A percentile compares a stretch with the other conserved stretches of the same genome.
Evolutionary conservation across 106 monocot genomes (phyloP).

Genomic region (Platanthera zijinensis): DNA sequence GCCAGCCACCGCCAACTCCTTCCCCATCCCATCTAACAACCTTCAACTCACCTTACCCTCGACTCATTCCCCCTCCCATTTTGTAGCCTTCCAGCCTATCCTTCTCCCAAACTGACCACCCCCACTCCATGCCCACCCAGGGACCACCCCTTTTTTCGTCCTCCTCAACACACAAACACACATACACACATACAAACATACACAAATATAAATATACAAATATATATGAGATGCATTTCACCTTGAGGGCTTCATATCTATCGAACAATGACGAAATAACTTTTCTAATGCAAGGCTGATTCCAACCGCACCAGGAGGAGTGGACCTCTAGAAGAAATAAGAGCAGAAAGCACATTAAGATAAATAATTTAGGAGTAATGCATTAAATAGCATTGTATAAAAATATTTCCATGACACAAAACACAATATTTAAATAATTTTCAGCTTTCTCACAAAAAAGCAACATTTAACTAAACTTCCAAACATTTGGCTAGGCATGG

Average conservation of each 20-base stretch:
- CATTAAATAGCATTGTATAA: not conserved
- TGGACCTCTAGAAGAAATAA: constrained; percentile 48
- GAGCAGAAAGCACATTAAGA: not conserved
- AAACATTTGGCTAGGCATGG: not conserved
- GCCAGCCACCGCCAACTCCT: no score
- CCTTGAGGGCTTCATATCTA: constrained; percentile 63
- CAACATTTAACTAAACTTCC: not conserved
- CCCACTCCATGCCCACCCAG: no score
- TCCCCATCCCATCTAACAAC: no score
- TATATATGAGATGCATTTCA: constrained; percentile 7
- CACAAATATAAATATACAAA: not conserved
- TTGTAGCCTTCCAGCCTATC: no score
- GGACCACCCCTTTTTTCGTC: no score
- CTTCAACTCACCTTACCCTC: no score
- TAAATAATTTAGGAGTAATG: not conserved
- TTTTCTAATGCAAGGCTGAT: constrained; percentile 93
- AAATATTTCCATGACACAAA: not conserved
- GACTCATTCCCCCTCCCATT: no score
- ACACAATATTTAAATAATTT: not conserved
- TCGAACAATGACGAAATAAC: constrained; percentile 50
- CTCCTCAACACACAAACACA: no score
- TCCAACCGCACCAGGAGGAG: constrained; percentile 77
- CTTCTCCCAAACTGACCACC: no score
- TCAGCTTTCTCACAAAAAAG: not conserved
- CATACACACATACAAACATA: no score